A percentile compares a stretch with the other conserved stretches of the same genome.
phyloP scores from a whole-genome alignment of 768 basidiomycete species.

The Leucosporidium scottii region DNA sequence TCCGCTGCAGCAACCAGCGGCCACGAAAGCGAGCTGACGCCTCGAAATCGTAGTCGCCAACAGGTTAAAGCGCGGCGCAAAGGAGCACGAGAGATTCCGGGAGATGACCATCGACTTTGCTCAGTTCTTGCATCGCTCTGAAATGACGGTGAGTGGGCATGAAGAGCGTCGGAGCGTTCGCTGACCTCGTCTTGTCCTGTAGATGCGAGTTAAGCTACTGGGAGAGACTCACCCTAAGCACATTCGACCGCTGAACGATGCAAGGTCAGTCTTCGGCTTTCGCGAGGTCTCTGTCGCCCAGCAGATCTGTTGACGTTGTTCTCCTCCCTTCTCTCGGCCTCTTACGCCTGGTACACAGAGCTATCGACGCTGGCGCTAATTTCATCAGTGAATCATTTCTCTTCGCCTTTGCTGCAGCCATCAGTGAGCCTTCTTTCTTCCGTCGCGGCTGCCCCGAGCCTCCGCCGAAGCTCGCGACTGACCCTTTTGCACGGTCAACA shows the following conservation, averaged over 20 bases:
- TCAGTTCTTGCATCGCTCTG: constrained; percentile 28
- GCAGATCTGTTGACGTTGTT: too few species aligned
- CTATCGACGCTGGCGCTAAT: constrained; percentile 31
- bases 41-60: constrained; percentile 16
- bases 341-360: neutral
- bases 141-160: constrained; percentile 17
- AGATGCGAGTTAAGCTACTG: constrained; percentile 22
- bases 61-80: constrained; percentile 29
- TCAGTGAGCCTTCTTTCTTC: constrained; percentile 1
- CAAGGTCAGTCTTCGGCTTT: neutral
- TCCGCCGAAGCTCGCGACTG: neutral
- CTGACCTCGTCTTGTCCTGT: neutral
- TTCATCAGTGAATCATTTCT: constrained; percentile 23
- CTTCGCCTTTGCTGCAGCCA: constrained; percentile 1
- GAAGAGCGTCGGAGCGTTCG: neutral
- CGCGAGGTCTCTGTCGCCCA: too few species aligned
- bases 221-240: constrained; percentile 26
- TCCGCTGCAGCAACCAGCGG: too few species aligned
- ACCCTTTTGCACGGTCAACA: neutral
- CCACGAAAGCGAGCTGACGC: too few species aligned
- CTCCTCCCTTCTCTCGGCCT: too few species aligned
- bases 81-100: constrained; percentile 28
- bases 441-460: neutral
- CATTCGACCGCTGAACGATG: constrained; percentile 27
- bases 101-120: constrained; percentile 15